Evolutionary conservation across 139 green algal genomes (phyloP).

Genomic region (Nannochloris sp.): DNA sequence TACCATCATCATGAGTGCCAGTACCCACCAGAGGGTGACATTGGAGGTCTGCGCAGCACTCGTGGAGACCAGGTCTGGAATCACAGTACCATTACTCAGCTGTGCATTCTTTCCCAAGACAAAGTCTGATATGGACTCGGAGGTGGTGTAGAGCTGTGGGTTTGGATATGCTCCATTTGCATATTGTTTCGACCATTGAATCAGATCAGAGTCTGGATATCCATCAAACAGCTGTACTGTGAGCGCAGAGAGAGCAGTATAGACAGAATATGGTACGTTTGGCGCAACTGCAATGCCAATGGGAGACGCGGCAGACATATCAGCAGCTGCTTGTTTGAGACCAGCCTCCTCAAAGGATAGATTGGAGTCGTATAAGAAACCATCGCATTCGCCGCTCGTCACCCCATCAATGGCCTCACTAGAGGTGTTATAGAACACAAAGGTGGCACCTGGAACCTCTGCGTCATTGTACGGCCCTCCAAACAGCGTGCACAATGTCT

Average conservation of each 20-base stretch:
- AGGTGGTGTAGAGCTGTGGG: constrained; percentile 4
- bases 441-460: neutral
- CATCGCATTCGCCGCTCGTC: neutral
- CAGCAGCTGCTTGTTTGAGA: constrained; percentile 3
- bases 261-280: neutral
- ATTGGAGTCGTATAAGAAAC: constrained; percentile 6
- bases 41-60: too few relatives aligned
- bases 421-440: neutral
- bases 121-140: constrained; percentile 6
- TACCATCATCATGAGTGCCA: too few relatives aligned
- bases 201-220: neutral
- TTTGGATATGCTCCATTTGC: constrained; percentile 2
- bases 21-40: too few relatives aligned
- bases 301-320: constrained; percentile 3
- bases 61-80: too few relatives aligned
- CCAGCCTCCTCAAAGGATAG: neutral
- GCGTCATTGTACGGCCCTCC: constrained; percentile 6
- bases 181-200: constrained; percentile 4
- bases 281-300: constrained; percentile 5
- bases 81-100: too few relatives aligned
- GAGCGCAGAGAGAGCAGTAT: neutral
- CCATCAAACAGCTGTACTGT: neutral
- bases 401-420: neutral
- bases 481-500: neutral
- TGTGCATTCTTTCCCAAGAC: neutral